Conservation (phyloP, 306 rosid species). For the Malus orientalis region DNA sequence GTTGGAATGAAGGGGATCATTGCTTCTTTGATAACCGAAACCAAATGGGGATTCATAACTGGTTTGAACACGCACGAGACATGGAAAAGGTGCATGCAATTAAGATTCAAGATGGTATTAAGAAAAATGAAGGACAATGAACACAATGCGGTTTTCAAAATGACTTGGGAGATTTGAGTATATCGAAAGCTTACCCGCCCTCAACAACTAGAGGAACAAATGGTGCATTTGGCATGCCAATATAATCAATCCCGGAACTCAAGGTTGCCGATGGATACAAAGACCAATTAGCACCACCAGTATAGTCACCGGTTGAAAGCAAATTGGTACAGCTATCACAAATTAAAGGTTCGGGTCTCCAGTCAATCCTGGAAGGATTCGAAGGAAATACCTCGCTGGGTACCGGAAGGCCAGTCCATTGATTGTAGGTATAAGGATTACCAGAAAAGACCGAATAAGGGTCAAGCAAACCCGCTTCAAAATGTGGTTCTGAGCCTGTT, state of each 20-base stretch:
- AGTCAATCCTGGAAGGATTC: not conserved
- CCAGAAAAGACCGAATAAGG: not conserved
- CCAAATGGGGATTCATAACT: not conserved
- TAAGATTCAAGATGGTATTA: not conserved
- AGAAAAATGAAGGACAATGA: not conserved
- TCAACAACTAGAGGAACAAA: not conserved
- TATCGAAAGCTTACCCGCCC: constrained; percentile 4
- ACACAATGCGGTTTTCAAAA: not conserved
- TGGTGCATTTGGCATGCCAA: not conserved
- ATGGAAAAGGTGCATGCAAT: not conserved
- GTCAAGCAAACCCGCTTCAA: not conserved
- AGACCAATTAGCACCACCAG: not conserved
- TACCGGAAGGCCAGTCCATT: not conserved
- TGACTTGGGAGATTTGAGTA: not conserved
- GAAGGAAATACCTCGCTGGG: not conserved
- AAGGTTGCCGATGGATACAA: not conserved
- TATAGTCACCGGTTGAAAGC: not conserved
- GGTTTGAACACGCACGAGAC: not conserved
- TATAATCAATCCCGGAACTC: not conserved
- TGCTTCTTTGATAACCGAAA: not conserved
- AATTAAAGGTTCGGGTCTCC: not conserved
- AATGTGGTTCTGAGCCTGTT: not conserved
- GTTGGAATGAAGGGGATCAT: not conserved
- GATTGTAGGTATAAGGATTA: not conserved
- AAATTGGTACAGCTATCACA: not conserved